Evolutionary conservation across 2,329 filamentous ascomycete species (phyloP).

Genomic region (Alternaria atra): DNA sequence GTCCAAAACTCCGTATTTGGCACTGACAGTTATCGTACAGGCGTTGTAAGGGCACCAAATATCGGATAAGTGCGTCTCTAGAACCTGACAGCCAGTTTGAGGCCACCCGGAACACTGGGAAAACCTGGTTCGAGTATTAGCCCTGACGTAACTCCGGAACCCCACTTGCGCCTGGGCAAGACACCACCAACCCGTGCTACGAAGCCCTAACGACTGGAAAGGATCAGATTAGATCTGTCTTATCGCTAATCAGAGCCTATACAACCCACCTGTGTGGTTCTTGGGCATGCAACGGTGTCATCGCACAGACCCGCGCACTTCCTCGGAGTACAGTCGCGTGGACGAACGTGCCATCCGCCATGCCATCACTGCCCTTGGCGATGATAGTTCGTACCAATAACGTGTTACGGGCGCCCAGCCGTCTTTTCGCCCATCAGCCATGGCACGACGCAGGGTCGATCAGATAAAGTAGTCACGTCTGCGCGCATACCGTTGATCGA

Average conservation of each 20-base stretch:
- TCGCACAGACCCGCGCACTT: not conserved
- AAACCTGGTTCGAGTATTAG: conserved; percentile 2
- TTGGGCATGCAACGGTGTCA: conserved; percentile 9
- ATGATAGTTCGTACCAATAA: conserved; percentile 9
- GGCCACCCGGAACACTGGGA: not conserved
- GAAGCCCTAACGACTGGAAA: not conserved
- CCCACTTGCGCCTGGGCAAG: not conserved
- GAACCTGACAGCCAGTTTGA: not conserved
- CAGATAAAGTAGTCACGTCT: conserved; percentile 11
- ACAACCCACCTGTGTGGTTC: not conserved
- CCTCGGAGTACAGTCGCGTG: conserved; percentile 1
- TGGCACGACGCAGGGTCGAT: conserved; percentile 13
- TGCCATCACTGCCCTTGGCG: conserved; percentile 16
- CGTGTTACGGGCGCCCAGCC: not conserved
- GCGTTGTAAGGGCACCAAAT: no score
- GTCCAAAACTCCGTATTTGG: no score
- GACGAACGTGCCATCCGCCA: conserved; percentile 8
- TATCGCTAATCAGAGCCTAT: conserved; percentile 1
- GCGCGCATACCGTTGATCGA: not conserved
- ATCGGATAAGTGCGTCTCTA: no score
- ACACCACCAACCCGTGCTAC: conserved; percentile 8
- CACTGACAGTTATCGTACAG: no score
- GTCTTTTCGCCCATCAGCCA: not conserved
- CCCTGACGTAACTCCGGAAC: conserved; percentile 17
- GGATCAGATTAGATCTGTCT: conserved; percentile 23